phyloP scores from a whole-genome alignment of 305 asterid genomes.

The Rubia tinctorum region DNA sequence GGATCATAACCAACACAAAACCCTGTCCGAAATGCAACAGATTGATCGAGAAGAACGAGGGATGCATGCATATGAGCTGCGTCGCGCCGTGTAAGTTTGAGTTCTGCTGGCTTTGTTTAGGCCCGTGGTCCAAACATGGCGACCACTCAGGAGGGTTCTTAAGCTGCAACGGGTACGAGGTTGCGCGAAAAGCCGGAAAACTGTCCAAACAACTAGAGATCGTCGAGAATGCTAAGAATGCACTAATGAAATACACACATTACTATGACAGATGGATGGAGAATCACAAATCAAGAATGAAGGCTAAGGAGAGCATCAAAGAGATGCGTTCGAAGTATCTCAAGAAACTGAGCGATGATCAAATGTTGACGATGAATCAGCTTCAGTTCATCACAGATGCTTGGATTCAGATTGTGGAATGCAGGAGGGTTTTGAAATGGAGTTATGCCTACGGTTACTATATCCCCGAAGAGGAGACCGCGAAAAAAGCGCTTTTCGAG shows the following conservation, averaged over 20 bases:
- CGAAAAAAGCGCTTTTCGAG: not conserved
- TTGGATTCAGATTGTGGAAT: slow-evolving; percentile 12
- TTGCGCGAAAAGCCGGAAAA: not conserved
- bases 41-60: slow-evolving; percentile 1
- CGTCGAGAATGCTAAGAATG: not conserved
- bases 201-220: not conserved
- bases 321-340: not conserved
- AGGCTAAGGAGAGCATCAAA: not conserved
- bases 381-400: not conserved
- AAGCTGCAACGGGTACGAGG: not conserved
- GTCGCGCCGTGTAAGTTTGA: not conserved
- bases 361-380: not conserved
- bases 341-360: not conserved
- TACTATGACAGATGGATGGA: not conserved
- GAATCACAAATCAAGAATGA: not conserved
- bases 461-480: not conserved
- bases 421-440: slow-evolving; percentile 11
- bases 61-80: slow-evolving; percentile 9
- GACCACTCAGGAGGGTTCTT: not conserved
- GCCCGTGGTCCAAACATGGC: not conserved
- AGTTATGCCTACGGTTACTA: not conserved
- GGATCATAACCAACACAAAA: slow-evolving; percentile 1
- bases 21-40: not conserved
- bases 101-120: slow-evolving; percentile 8
- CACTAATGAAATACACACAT: not conserved